Base-by-base conservation (phyloP, 257 asterid genomes). In the Solanum peruvianum region DNA sequence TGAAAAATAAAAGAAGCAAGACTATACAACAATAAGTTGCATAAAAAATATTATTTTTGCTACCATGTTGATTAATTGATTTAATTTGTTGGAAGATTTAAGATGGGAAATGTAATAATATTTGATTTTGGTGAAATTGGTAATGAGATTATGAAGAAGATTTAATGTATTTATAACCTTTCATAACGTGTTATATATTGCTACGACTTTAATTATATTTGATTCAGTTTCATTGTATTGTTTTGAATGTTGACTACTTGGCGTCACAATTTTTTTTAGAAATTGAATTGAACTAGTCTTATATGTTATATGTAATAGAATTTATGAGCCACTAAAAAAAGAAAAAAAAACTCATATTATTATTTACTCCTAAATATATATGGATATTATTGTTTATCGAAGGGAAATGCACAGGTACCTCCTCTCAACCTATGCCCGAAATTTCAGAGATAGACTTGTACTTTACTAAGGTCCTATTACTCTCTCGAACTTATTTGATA, bases 201-300 rank as follows among this genome's bases (percentile, higher is more conserved):
- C 71, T 64, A 64, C 14, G 71, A 25, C 35, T 64, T 64, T n/a
- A 62, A 62, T 11, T 62, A 49, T 49, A 56, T 1, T 56, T 62
- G 71, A 64, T 64, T 64, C 18, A 25, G 1, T 64, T 25, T 64
- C 18, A 64, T 64, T n/a, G 71, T 70, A 70, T 70, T 29, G 82
- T 75, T 41, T 75, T 75, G 82, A 75, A n/a, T 39, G 58, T 41
- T 23, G 56, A 75, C 82, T 75, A 23, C 35, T 39, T 23, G 56
- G 56, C 47, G 11, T 23, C 82, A 75, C 31, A 41, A 12, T 23
- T 21, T 11, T 6, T 23, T 75, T 41, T 25, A 10, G 2, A 37
- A 72, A 72, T 72, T 72, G 47, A 72, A 72, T 35, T 72, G 81
- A 72, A 35, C 15, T 18, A 72, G 81, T 72, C 81, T 70, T 70